phyloP scores from a whole-genome alignment of 495 filamentous ascomycete genomes.

The Podospora anserina region DNA sequence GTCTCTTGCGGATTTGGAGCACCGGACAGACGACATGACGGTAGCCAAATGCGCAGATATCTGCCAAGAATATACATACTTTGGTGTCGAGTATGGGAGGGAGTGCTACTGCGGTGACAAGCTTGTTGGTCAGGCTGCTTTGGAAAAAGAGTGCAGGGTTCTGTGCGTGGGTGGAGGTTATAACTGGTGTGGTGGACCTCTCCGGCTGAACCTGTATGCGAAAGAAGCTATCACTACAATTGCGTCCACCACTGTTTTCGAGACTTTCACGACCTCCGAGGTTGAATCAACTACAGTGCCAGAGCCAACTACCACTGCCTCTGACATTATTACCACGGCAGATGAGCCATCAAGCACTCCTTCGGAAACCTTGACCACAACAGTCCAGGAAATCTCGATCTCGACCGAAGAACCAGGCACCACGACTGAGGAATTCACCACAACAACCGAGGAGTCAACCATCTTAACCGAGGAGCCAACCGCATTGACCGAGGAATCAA shows the following conservation, averaged over 20 bases:
- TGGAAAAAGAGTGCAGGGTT: conserved; percentile 7
- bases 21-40: conserved; percentile 7
- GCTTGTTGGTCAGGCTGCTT: neutral
- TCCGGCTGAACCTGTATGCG: conserved; percentile 13
- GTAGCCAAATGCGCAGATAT: neutral
- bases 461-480: neutral
- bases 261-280: neutral
- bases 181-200: conserved; percentile 12
- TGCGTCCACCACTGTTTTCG: neutral
- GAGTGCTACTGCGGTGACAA: conserved; percentile 17
- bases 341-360: neutral
- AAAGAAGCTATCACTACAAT: neutral
- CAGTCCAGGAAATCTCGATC: neutral
- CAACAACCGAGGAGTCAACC: neutral
- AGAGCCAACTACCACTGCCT: neutral
- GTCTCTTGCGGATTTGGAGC: neutral
- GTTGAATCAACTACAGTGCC: neutral
- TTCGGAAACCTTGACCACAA: neutral
- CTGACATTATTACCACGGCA: neutral
- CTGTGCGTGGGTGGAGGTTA: conserved; percentile 4
- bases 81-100: conserved; percentile 12
- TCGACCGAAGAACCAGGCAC: neutral
- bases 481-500: neutral
- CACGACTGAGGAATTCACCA: neutral
- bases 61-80: conserved; percentile 10